phyloP scores from a whole-genome alignment of 768 basidiomycete species.

The Cyclocybe cylindracea region DNA sequence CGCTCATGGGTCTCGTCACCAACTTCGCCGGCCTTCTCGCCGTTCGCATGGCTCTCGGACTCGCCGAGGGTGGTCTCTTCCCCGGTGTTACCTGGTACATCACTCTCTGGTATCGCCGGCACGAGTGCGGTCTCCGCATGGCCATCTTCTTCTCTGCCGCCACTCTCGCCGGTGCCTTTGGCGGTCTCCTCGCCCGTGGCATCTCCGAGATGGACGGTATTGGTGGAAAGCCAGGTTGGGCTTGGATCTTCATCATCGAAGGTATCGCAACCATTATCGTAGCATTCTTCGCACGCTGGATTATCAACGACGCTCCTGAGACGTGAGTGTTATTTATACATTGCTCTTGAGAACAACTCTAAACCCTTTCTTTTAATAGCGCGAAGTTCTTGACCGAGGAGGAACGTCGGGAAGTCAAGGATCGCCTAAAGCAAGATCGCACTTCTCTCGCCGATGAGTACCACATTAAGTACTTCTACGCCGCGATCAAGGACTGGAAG shows the following conservation, averaged over 20 bases:
- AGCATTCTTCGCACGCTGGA: slow-evolving; percentile 24
- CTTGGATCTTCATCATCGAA: slow-evolving; percentile 35
- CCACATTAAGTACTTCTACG: slow-evolving; percentile 23
- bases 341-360: background rate
- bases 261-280: slow-evolving; percentile 28
- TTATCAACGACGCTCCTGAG: slow-evolving; percentile 29
- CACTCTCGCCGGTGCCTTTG: slow-evolving; percentile 31
- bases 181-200: slow-evolving; percentile 29
- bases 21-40: slow-evolving; percentile 23
- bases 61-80: slow-evolving; percentile 33
- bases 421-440: slow-evolving; percentile 26
- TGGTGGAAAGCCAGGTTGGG: slow-evolving; percentile 29
- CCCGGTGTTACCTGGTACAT: slow-evolving; percentile 32
- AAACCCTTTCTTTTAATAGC: slow-evolving; percentile 8
- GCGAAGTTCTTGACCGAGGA: slow-evolving; percentile 29
- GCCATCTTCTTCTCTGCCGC: slow-evolving; percentile 35
- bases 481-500: slow-evolving; percentile 32
- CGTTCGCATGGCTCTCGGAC: slow-evolving; percentile 27
- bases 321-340: slow-evolving; percentile 17
- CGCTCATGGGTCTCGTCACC: slow-evolving; percentile 28
- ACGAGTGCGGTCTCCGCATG: slow-evolving; percentile 32
- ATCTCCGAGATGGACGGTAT: slow-evolving; percentile 28
- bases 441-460: slow-evolving; percentile 29
- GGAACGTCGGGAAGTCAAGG: slow-evolving; percentile 28
- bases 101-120: slow-evolving; percentile 30